These are phyloP conservation scores for Aplosporella prunicola DNA, from an alignment of 2,329 filamentous ascomycete species.

Conservation along the genomic window DNA sequence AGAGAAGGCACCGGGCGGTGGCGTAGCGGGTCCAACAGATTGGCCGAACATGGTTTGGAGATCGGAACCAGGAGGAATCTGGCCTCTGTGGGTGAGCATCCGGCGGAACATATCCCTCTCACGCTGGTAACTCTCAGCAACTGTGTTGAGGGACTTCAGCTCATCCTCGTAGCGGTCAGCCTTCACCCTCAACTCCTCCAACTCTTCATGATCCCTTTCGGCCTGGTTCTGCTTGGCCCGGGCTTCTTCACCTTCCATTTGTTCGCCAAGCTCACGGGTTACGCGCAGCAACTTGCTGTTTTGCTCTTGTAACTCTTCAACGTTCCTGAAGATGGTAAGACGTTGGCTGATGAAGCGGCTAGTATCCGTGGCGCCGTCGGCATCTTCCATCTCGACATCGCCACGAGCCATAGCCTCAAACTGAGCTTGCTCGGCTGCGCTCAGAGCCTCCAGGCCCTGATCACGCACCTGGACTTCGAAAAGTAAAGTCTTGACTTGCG, in stretches of 20 bases:
- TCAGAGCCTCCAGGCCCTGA: slow-evolving; percentile 64
- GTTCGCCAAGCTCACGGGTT: slow-evolving; percentile 73
- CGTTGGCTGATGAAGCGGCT: slow-evolving; percentile 83
- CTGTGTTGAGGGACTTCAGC: slow-evolving; percentile 67
- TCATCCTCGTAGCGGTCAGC: slow-evolving; percentile 76
- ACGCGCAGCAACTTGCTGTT: slow-evolving; percentile 77
- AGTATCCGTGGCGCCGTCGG: slow-evolving; percentile 68
- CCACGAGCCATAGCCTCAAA: slow-evolving; percentile 70
- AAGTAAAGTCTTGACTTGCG: slow-evolving; percentile 81
- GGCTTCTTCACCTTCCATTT: slow-evolving; percentile 87
- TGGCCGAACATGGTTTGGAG: slow-evolving; percentile 62
- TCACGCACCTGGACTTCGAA: slow-evolving; percentile 78
- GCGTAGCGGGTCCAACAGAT: slow-evolving; percentile 53
- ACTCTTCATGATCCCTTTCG: slow-evolving; percentile 53
- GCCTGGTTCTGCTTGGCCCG: slow-evolving; percentile 48
- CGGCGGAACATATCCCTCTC: slow-evolving; percentile 97
- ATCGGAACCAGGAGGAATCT: slow-evolving; percentile 50
- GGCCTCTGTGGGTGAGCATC: slow-evolving; percentile 70
- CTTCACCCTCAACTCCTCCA: slow-evolving; percentile 63
- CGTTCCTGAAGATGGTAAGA: slow-evolving; percentile 79
- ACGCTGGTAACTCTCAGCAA: slow-evolving; percentile 86
- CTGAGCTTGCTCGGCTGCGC: slow-evolving; percentile 61
- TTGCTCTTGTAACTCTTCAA: slow-evolving; percentile 76
- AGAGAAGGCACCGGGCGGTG: slow-evolving; percentile 30
- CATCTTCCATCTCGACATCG: slow-evolving; percentile 57